Base-by-base conservation (phyloP, 2,329 filamentous ascomycete genomes). In the Pseudocercospora cruenta region DNA sequence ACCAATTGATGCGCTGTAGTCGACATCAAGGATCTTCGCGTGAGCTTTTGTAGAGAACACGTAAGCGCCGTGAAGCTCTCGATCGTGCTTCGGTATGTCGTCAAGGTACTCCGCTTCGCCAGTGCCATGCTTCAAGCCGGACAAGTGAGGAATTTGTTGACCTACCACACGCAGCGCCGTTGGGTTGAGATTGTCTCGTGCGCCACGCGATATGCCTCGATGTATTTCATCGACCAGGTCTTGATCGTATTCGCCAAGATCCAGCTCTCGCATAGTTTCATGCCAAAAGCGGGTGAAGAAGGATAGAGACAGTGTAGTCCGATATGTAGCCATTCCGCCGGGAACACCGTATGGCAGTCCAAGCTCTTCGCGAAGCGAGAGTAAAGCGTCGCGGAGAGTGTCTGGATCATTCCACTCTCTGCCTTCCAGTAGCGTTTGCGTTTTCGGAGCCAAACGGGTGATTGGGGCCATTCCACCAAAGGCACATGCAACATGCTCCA, bases 111-210 rank as follows among this genome's bases (percentile, higher is more conserved):
- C 39, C 39, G 39, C 39, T 43, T 43, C 39, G 6, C 39, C 39
- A 43, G 39, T 43, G 2, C 39, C 39, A 3, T 43, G 91, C 92
- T 65, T 93, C 86, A 0, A 91, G 91, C 62, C 89, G 94, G 66
- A 92, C 90, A 62, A 91, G 88, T 1, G 95, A 94, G 66, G 87
- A 86, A 67, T 90, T 88, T 1, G 92, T 89, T 12, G 91, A 91
- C 21, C 88, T 92, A 0, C 93, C 95, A 14, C 98, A 80, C 14
- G 98, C 85, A 80, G 97, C 87, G 36, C 93, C 95, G 73, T 98
- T 98, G 0, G 93, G 91, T 75, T 98, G 95, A 0, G n/a, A 96
- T 88, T 0, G 95, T 99, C 69, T 89, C 93, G 0, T 94, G 90
- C 4, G 94, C 95, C 93, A 99, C 95, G 53, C 95, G 3, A 96